Evolutionary conservation across 176 grass and related monocot genomes (phyloP).

Genomic region (Alloteropsis semialata): DNA sequence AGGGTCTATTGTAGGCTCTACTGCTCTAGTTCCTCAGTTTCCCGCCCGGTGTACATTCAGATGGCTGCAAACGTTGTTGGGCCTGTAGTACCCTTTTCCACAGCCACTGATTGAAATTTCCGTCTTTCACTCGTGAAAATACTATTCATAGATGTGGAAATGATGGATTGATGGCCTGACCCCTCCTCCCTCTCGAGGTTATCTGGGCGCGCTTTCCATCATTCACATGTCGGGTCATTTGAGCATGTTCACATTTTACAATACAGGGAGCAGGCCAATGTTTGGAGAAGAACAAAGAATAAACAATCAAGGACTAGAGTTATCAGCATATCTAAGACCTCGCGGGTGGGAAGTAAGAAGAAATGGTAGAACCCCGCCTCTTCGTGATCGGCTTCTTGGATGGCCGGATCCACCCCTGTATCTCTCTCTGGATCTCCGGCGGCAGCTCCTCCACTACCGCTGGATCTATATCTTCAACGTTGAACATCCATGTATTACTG

Average conservation of each 20-base stretch:
- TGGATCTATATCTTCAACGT: conserved; percentile 79
- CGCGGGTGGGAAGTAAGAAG: conserved; percentile 65
- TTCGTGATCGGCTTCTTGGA: conserved; percentile 51
- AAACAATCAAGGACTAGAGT: not conserved
- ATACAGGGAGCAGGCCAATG: not conserved
- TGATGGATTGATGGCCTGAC: no score
- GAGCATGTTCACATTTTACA: not conserved
- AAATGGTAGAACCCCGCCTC: conserved; percentile 62
- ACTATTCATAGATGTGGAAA: not conserved
- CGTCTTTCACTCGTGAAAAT: not conserved
- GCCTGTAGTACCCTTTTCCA: not conserved
- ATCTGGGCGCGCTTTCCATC: no score
- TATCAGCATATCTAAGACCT: conserved; percentile 3
- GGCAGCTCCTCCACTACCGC: conserved; percentile 80
- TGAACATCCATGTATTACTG: conserved; percentile 50
- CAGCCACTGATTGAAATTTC: not conserved
- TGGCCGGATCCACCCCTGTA: conserved; percentile 66
- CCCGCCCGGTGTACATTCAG: not conserved
- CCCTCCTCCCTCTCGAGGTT: no score
- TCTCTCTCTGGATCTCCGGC: conserved; percentile 79
- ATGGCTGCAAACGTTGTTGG: not conserved
- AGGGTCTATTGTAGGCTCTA: no score
- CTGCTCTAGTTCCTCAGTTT: no score
- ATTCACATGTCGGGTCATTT: not conserved
- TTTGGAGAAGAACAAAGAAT: not conserved